Percentiles rank a stretch among this genome's conserved stretches.
These are phyloP conservation scores for Mycena galopus DNA, from an alignment of 768 basidiomycete genomes.

Conservation along the genomic window DNA sequence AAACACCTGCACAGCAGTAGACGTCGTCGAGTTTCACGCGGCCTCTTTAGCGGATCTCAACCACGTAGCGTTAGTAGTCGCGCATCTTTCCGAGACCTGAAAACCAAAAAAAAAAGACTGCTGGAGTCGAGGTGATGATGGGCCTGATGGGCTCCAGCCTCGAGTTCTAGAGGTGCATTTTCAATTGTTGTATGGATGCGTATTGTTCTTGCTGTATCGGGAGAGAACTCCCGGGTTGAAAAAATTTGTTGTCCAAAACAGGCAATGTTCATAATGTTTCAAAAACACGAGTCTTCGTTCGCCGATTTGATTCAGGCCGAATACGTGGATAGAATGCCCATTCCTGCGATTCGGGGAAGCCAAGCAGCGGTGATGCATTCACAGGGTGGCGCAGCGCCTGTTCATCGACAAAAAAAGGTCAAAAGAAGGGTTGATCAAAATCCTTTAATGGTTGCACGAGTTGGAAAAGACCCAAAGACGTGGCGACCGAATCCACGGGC, in stretches of 20 bases:
- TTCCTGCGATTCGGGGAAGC: not conserved
- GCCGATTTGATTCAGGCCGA: not conserved
- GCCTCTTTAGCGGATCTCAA: not conserved
- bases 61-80: not conserved
- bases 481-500: not conserved
- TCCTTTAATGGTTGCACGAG: not conserved
- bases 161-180: too few relatives aligned
- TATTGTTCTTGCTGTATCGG: not conserved
- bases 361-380: not conserved
- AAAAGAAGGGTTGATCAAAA: not conserved
- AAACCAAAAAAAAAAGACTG: not conserved
- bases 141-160: not conserved
- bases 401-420: not conserved
- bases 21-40: not conserved
- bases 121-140: not conserved
- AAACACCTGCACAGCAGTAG: constrained; percentile 4
- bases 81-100: constrained; percentile 33
- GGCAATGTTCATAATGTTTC: not conserved
- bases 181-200: too few relatives aligned
- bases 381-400: not conserved
- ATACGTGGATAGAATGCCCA: not conserved
- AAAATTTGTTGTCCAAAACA: not conserved
- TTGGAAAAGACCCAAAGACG: not conserved
- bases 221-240: not conserved
- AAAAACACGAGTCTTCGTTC: too few relatives aligned